These are phyloP conservation scores for Salix exigua DNA, from an alignment of 345 rosid species.

Conservation along the genomic window DNA sequence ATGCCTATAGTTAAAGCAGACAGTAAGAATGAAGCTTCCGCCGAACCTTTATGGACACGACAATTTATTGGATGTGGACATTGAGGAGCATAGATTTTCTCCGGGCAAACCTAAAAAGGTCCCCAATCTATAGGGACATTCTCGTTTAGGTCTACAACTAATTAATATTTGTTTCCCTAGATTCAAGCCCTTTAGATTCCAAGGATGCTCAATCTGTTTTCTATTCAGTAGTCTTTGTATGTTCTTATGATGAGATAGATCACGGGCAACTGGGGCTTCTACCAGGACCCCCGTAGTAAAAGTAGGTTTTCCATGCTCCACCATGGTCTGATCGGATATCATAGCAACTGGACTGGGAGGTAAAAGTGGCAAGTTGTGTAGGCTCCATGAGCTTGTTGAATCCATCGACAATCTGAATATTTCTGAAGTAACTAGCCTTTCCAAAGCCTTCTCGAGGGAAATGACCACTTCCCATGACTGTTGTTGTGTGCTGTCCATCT, in stretches of 20 bases:
- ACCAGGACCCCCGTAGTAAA: conserved; percentile 19
- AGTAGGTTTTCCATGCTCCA: conserved; percentile 14
- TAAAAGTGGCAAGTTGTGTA: not conserved
- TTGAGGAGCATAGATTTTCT: too few species aligned
- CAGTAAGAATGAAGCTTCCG: too few species aligned
- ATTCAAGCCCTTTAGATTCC: too few species aligned
- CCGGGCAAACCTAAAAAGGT: too few species aligned
- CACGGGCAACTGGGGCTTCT: conserved; percentile 19
- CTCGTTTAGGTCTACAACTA: too few species aligned
- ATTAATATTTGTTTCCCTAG: too few species aligned
- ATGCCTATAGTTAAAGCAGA: too few species aligned
- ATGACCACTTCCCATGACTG: conserved; percentile 46
- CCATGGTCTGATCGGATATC: conserved; percentile 11
- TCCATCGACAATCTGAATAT: conserved; percentile 22
- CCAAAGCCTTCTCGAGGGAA: conserved; percentile 34
- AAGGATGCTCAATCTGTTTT: too few species aligned
- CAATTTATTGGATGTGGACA: too few species aligned
- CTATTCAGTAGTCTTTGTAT: too few species aligned
- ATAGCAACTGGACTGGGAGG: conserved; percentile 24
- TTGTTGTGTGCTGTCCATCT: conserved; percentile 26
- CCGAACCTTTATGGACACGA: too few species aligned
- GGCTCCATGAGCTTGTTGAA: conserved; percentile 24
- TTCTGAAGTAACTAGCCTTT: conserved; percentile 31
- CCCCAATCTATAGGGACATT: too few species aligned
- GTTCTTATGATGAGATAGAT: not conserved